Percentiles rank a stretch among this genome's conserved stretches.
phyloP scores from a whole-genome alignment of 169 alveolate species.

The Besnoitia besnoiti region DNA sequence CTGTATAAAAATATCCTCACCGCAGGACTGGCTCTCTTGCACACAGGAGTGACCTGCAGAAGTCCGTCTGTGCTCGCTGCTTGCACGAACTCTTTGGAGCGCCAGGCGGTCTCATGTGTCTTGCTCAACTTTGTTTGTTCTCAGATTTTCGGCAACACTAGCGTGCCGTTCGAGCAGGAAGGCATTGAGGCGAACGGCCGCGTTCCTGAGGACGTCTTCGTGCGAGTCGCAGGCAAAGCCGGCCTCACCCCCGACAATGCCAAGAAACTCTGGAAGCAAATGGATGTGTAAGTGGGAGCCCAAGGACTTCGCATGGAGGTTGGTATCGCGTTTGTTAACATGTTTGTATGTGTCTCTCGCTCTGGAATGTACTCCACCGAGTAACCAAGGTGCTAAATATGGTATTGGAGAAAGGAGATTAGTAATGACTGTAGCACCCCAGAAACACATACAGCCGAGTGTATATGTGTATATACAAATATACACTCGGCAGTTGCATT shows the following conservation, averaged over 20 bases:
- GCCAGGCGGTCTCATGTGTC: background rate
- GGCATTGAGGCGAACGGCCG: constrained; percentile 50
- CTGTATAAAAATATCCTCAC: background rate
- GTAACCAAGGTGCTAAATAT: background rate
- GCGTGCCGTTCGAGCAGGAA: constrained; percentile 60
- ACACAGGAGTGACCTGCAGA: too few species aligned
- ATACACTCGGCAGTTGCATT: too few species aligned
- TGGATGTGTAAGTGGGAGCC: constrained; percentile 64
- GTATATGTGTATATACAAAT: too few species aligned
- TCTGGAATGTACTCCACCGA: too few species aligned
- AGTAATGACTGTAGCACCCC: too few species aligned
- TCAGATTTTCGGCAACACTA: constrained; percentile 68
- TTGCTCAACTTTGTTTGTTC: background rate
- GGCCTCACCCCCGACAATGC: constrained; percentile 65
- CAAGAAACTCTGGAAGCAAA: constrained; percentile 55
- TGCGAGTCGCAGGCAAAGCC: constrained; percentile 50
- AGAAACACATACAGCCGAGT: background rate
- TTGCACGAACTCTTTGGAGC: too few species aligned
- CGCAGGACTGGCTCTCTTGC: too few species aligned
- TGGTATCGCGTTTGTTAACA: too few species aligned
- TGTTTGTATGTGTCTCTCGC: too few species aligned
- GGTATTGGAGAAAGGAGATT: too few species aligned
- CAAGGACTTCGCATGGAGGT: too few species aligned
- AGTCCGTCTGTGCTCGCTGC: too few species aligned
- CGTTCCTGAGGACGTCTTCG: constrained; percentile 64